Conservation (phyloP, 2,329 filamentous ascomycete species). For the Plectosphaerella cucumerina region DNA sequence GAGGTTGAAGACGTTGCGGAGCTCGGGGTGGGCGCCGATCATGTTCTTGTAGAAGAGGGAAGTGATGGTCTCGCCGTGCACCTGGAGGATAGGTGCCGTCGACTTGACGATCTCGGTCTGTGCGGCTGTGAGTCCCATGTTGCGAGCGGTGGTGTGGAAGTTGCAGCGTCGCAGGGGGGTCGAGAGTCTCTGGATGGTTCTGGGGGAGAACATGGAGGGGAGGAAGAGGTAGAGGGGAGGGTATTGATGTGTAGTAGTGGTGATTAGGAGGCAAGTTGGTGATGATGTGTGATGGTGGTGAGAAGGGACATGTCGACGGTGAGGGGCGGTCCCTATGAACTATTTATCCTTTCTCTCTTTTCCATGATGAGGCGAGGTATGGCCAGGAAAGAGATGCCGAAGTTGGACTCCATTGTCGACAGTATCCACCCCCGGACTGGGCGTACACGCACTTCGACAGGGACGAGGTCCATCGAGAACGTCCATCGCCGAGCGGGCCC, state of each 20-base stretch:
- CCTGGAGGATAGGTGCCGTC: constrained; percentile 67
- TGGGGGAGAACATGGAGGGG: background rate
- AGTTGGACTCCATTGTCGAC: background rate
- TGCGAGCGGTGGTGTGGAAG: constrained; percentile 8
- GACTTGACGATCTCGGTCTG: constrained; percentile 72
- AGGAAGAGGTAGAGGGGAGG: background rate
- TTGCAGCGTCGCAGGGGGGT: background rate
- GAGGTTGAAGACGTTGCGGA: constrained; percentile 68
- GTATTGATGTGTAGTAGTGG: background rate
- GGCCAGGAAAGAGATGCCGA: background rate
- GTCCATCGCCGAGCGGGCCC: too few relatives aligned
- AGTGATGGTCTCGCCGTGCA: constrained; percentile 68
- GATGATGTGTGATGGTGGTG: background rate
- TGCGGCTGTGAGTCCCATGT: constrained; percentile 51
- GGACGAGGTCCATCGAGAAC: too few relatives aligned
- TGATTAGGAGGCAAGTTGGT: background rate
- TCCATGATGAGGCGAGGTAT: background rate
- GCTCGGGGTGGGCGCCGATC: constrained; percentile 57
- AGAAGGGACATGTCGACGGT: background rate
- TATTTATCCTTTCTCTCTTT: background rate
- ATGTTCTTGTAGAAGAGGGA: constrained; percentile 68
- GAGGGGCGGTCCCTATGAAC: background rate
- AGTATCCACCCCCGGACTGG: background rate
- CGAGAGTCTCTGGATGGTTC: background rate
- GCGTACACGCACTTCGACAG: too few relatives aligned